Evolutionary conservation across 1,139 yeast genomes (phyloP), one percentile per base, ranked within the genome.

Genomic region (Scheffersomyces illinoinensis): DNA sequence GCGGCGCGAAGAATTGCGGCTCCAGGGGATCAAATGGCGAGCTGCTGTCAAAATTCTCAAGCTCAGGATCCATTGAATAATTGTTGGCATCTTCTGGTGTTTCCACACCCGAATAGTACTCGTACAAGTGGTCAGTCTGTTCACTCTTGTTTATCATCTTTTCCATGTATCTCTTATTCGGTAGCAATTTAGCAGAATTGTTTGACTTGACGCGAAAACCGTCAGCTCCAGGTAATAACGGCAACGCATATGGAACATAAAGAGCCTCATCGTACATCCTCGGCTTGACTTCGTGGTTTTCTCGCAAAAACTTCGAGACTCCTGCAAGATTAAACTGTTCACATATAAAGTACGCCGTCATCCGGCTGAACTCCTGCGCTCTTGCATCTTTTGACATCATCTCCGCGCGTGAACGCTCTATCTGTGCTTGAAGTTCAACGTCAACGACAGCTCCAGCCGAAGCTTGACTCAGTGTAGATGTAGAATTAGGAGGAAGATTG

Each of bases 261-360:
- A 95, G 76, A 6, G 93, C 96, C 67, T 93, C 98, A 71, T 93
- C 98, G 67, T 93, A 93, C 33, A 90, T 72, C 61, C 98, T 77
- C 1, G 98, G 97, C 24, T 91, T 84, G 2, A 93, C 96, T 67
- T 88, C 88, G 71, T 93, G 98, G 57, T 88, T 82, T 18, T 83
- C 80, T 53, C 84, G 78, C 52, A 93, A 74, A 67, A 91, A 93
- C 57, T 83, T 81, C 0, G 90, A 82, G 1, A 92, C 86, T 2
- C 85, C 79, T 50, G 82, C 80, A 56, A 93, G 75, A 66, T 90
- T 82, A 69, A 93, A 88, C 23, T 90, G 92, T 59, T 92, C 97
- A 26, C 97, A 88, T 8, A 93, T 88, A 65, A 92, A 85, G 71
- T 93, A 93, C 0, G 98, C 98, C 0, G 98, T 93, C 64, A 93